Base-by-base conservation (phyloP, 345 rosid genomes). In the Gossypium thurberi region DNA sequence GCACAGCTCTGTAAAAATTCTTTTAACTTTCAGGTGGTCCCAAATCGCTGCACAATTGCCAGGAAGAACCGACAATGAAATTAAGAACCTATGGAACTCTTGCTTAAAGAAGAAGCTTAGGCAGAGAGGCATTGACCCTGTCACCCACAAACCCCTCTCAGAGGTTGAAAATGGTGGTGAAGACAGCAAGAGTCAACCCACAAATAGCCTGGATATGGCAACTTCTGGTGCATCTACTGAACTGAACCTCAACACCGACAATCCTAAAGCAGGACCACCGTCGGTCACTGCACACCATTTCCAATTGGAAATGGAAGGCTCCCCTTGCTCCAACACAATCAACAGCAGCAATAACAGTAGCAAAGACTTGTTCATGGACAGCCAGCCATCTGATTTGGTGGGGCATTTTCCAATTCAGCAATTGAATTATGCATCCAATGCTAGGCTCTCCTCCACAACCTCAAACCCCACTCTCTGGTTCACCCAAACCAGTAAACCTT, bases 41-140 rank as follows among this genome's bases (percentile, higher is more conserved):
- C 91, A 87, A 80, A 87, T 87, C 73, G 91, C 91, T 60, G 91
- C 87, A 51, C 89, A 85, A 74, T 79, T 87, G 61, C 91, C 91
- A 0, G 91, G 91, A 58, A 87, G 91, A 84, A 87, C 91, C 76
- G 91, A 87, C 82, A 87, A 87, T 78, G 91, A 87, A 82, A 87
- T 87, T 51, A 87, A 87, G 69, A 87, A 87, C 56, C 72, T 87
- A 4, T 87, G 91, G 91, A 87, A 87, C 53, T 87, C 91, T 71
- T 80, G 89, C 64, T 74, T 87, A 42, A 87, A 87, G 84, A 87
- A 87, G 78, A 87, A 85, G 78, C 73, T 87, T 21, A 85, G 82
- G 72, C 80, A 79, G 47, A 83, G 87, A 78, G 91, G 91, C 69
- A 85, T 87, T 82, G 91, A 87, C 67, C 91, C 91, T 75, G 84